Conservation (phyloP, 2,329 filamentous ascomycete genomes). For the Colletotrichum sp. region DNA sequence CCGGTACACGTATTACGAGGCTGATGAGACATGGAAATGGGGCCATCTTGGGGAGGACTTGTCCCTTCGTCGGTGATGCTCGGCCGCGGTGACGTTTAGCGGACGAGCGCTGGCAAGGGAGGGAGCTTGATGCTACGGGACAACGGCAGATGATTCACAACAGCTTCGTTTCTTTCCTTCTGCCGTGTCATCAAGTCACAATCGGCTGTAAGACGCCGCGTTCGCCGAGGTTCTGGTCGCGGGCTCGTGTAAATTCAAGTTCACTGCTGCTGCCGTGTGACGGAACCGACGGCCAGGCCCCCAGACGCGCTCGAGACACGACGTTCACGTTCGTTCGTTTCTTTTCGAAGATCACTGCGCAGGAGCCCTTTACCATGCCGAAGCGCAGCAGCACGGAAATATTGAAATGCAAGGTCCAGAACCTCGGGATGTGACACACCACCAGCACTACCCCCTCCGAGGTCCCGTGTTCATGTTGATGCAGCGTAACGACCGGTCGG, state of each 20-base stretch:
- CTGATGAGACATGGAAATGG: background rate
- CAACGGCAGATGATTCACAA: background rate
- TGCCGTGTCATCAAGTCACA: background rate
- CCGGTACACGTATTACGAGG: background rate
- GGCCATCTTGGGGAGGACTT: background rate
- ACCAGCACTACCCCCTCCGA: background rate
- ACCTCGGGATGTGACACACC: slow-evolving; percentile 10
- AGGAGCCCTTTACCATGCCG: background rate
- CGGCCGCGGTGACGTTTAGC: background rate
- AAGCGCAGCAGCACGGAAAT: background rate
- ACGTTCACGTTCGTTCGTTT: background rate
- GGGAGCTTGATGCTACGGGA: background rate
- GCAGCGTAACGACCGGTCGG: background rate
- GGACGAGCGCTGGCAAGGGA: background rate
- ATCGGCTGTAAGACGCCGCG: background rate
- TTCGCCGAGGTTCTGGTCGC: background rate
- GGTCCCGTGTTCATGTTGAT: background rate
- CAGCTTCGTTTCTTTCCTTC: background rate
- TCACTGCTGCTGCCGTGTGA: background rate
- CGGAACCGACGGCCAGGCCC: background rate
- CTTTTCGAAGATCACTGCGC: background rate
- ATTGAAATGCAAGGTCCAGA: background rate
- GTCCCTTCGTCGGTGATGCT: background rate
- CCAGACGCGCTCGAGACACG: background rate
- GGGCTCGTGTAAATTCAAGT: background rate